Evolutionary conservation across 2,329 filamentous ascomycete genomes (phyloP), one percentile per base, ranked within the genome.

Genomic region (Cercospora sp.): DNA sequence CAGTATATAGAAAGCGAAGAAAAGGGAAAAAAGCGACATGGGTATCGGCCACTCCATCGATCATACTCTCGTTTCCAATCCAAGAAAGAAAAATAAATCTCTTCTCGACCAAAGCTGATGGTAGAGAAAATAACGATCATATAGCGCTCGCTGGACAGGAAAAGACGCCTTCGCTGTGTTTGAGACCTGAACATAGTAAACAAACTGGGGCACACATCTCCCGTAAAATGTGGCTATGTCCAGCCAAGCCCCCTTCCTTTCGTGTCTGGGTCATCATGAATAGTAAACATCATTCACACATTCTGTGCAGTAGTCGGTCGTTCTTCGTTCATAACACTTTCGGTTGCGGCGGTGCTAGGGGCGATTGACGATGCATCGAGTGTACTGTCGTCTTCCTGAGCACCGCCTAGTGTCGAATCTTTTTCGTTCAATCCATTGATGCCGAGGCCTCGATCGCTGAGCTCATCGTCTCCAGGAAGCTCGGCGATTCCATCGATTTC

Each of bases 401-500:
- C 73, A 16, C 72, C 73, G 16, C 61, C 66, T 24, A 69, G 28
- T 8, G 72, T 63, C 21, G 68, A 63, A 3, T 63, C 57, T 9
- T 71, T 68, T 18, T 69, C 70, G 30, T 68, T 67, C 10, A 74
- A 37, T n/a, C 72, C 74, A 43, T 69, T 71, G 30, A 75, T 75
- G 8, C 74, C 74, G 8, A 75, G 63, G n/a, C 74, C 74, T 40
- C 59, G 49, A 43, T 73, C 72, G 40, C 65, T 58, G 9, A 70
- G 66, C 16, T 67, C 67, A 61, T 66, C 70, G 63, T 63, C 68
- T 62, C 66, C 65, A 32, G 51, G 60, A 9, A 69, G 59, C 37
- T 67, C 73, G 76, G 76, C 68, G 77, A 70, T 32, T 77, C 74
- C 62, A 78, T 68, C 57, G 26, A 57, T 16, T n/a, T 59, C 53